Evolutionary conservation across 1,139 yeast species (phyloP), one percentile per base, ranked within the genome.

Genomic region (Pichia sp.): DNA sequence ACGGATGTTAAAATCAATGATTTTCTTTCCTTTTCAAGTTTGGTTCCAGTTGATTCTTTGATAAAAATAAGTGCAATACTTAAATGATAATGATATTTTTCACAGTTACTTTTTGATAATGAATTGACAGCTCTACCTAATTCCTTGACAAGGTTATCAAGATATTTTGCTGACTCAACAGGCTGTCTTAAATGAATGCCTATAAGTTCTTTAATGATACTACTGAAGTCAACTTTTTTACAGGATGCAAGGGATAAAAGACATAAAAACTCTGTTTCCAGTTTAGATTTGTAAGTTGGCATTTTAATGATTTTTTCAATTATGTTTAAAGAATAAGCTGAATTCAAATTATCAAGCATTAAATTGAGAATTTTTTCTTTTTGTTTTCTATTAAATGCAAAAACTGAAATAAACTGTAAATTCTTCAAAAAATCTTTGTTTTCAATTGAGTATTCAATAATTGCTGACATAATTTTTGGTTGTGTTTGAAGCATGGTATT

Each of bases 231-330:
- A 50, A 50, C 5, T 5, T 28, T 28, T 10, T 25, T 16, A 2
- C 16, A 1, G 24, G 26, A 11, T 14, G 67, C 42, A 37, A 68
- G 31, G 13, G 49, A 38, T 7, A 60, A 31, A 1, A 68, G 46
- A 1, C 47, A 44, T 0, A 54, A 41, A 32, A 70, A 52, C 27
- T 76, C 65, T 0, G 64, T 60, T 54, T 80, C 86, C 15, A 78
- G 48, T 1, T 50, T 50, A 0, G 85, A 71, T 48, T 64, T 76
- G 50, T 65, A 72, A 0, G 83, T 70, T 6, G 83, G 80, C 8
- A 67, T 63, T 3, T 51, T 45, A 15, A 78, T 52, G 19, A 78
- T 50, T 43, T 71, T 70, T 4, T 50, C 32, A 11, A 75, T 50
- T 4, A 60, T 44, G 0, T 25, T 15, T 6, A 41, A 35, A 4